phyloP scores from a whole-genome alignment of 768 basidiomycete species.

The Lepiota venenata region DNA sequence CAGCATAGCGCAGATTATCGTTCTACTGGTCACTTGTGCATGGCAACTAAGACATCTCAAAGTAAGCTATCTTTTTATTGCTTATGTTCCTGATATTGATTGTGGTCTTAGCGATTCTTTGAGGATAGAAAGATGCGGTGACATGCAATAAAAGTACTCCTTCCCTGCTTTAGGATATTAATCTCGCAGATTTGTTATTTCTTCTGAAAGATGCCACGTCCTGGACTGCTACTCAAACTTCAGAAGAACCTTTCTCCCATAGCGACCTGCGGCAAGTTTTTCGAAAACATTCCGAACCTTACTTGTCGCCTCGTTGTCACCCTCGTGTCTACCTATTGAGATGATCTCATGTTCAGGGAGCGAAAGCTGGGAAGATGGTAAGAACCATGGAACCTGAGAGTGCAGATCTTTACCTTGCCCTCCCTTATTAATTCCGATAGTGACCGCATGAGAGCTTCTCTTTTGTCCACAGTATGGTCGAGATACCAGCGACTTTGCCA shows the following conservation, averaged over 20 bases:
- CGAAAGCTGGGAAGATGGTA: constrained; percentile 43
- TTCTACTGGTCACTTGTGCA: constrained; percentile 78
- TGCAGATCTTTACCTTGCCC: constrained; percentile 42
- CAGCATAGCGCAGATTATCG: constrained; percentile 80
- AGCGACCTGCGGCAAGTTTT: constrained; percentile 30
- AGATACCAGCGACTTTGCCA: constrained; percentile 77
- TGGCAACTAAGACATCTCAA: constrained; percentile 95
- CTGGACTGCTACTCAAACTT: constrained; percentile 24
- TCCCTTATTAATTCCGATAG: constrained; percentile 51
- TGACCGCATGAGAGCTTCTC: constrained; percentile 45
- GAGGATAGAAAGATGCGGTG: constrained; percentile 81
- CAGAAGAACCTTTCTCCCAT: constrained; percentile 42
- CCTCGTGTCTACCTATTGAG: constrained; percentile 36
- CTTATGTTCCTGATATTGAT: constrained; percentile 2
- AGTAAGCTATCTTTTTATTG: constrained; percentile 40
- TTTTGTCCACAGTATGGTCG: constrained; percentile 42
- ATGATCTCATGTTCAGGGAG: constrained; percentile 71
- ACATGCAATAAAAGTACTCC: constrained; percentile 15
- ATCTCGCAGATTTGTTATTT: neutral
- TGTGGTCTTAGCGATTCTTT: constrained; percentile 64
- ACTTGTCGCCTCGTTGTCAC: constrained; percentile 34
- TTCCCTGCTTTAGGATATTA: constrained; percentile 8
- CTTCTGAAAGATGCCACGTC: too few relatives aligned
- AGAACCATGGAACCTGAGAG: neutral
- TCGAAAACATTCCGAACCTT: constrained; percentile 49